Evolutionary conservation across 257 asterid genomes (phyloP), one percentile per base, ranked within the genome.

Genomic region (Solanum virginianum): DNA sequence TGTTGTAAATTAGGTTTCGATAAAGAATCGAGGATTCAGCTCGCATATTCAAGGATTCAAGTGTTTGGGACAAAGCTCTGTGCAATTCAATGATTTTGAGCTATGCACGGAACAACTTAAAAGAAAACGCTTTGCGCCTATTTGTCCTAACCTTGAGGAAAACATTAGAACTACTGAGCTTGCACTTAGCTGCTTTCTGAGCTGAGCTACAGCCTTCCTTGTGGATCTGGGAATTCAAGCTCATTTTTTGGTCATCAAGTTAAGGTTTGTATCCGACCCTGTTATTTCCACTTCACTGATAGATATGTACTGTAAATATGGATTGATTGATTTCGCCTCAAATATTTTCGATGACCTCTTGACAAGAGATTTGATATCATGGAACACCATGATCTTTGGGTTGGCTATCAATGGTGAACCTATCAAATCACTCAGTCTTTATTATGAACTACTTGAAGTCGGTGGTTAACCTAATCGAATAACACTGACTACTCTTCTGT

Each of bases 181-280:
- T 80, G 89, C 97, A 11, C 88, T 94, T 39, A 91, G 94, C 88
- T 88, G 91, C 82, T 79, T 92, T 88, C 89, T 94, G 74, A 57
- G 85, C 87, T 88, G 90, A 79, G 88, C 92, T 87, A 43, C 92
- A 32, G 87, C 39, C 26, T 92, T 90, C 84, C 85, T 92, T 1
- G 68, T 81, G 69, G 94, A 89, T n/a, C n/a, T n/a, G n/a, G n/a
- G n/a, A n/a, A n/a, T n/a, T n/a, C n/a, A n/a, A n/a, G n/a, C n/a
- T n/a, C 95, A 92, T 84, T 89, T 92, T 63, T 85, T 94, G 85
- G 93, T 89, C 83, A 68, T 93, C 57, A 94, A 91, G 90, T 89
- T 88, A 11, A 97, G 98, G 47, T 91, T 92, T 84, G 94, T 86
- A 87, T 47, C 66, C 70, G 98, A 93, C 70, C 72, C 79, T 36